A percentile compares a stretch with the other conserved stretches of the same genome.
These are phyloP conservation scores for Phyllosticta citribraziliensis DNA, from an alignment of 2,329 filamentous ascomycete genomes.

Conservation along the genomic window DNA sequence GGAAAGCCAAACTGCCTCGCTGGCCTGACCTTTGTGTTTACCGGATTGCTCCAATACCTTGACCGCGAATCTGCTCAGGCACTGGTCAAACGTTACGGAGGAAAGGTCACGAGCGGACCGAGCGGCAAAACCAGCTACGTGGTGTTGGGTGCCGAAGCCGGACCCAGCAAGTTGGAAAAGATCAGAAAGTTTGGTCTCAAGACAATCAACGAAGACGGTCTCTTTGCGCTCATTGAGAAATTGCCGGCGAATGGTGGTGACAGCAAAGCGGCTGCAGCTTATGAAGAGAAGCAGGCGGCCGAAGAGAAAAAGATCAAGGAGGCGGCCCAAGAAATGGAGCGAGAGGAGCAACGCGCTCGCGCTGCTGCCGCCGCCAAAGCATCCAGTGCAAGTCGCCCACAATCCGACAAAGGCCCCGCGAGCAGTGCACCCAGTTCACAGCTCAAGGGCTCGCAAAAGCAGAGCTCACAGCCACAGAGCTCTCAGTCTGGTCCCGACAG, in stretches of 20 bases:
- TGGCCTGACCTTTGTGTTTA: constrained; percentile 90
- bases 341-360: constrained; percentile 55
- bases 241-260: constrained; percentile 81
- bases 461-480: constrained; percentile 22
- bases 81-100: constrained; percentile 86
- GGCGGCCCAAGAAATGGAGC: constrained; percentile 77
- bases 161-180: constrained; percentile 83
- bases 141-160: constrained; percentile 81
- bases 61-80: constrained; percentile 76
- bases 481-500: constrained; percentile 21
- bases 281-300: constrained; percentile 71
- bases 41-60: constrained; percentile 71
- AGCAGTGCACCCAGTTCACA: constrained; percentile 21
- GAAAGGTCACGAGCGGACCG: constrained; percentile 75
- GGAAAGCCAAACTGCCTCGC: constrained; percentile 84
- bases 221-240: constrained; percentile 73
- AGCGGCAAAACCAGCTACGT: constrained; percentile 93
- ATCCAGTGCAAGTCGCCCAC: constrained; percentile 15
- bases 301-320: constrained; percentile 75
- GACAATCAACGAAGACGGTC: constrained; percentile 86
- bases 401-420: constrained; percentile 13
- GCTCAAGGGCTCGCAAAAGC: constrained; percentile 20
- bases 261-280: constrained; percentile 78
- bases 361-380: constrained; percentile 29
- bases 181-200: constrained; percentile 73